Conservation (phyloP, 2,329 filamentous ascomycete species). For the Colletotrichum karsti region DNA sequence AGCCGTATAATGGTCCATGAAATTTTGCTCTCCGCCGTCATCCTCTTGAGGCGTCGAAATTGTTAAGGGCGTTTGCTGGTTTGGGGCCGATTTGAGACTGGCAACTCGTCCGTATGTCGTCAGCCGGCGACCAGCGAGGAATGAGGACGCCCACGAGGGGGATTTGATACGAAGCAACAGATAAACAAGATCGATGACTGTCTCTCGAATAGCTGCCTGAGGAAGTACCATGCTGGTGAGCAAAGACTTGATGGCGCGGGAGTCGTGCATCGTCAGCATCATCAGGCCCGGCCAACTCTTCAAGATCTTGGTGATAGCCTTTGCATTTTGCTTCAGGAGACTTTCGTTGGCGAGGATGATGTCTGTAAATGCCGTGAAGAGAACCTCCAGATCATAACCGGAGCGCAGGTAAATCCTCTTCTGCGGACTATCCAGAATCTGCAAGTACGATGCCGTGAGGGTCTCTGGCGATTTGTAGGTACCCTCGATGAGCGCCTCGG, state of each 20-base stretch:
- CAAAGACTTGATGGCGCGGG: constrained; percentile 83
- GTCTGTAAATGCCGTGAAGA: constrained; percentile 94
- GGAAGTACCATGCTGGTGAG: constrained; percentile 70
- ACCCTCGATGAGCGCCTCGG: constrained; percentile 91
- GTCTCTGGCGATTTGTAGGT: constrained; percentile 93
- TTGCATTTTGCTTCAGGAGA: constrained; percentile 84
- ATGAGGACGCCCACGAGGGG: constrained; percentile 93
- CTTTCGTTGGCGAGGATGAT: constrained; percentile 68
- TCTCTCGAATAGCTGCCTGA: constrained; percentile 68
- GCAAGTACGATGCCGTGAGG: constrained; percentile 85
- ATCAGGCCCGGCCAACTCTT: constrained; percentile 95
- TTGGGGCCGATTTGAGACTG: constrained; percentile 74
- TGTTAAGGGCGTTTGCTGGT: constrained; percentile 38
- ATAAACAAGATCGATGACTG: constrained; percentile 89
- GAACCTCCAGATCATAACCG: constrained; percentile 87
- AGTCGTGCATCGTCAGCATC: constrained; percentile 87
- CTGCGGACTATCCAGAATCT: constrained; percentile 85
- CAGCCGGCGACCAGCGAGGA: constrained; percentile 87
- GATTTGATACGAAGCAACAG: constrained; percentile 86
- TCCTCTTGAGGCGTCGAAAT: constrained; percentile 65
- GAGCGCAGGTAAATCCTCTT: constrained; percentile 84
- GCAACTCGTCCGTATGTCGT: constrained; percentile 97
- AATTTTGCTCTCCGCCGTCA: constrained; percentile 77
- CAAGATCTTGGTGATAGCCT: constrained; percentile 89
- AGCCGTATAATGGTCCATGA: constrained; percentile 94